Evolutionary conservation across 225 moss, liverwort and hornwort genomes (phyloP).

Genomic region (Lunularia cruciata): DNA sequence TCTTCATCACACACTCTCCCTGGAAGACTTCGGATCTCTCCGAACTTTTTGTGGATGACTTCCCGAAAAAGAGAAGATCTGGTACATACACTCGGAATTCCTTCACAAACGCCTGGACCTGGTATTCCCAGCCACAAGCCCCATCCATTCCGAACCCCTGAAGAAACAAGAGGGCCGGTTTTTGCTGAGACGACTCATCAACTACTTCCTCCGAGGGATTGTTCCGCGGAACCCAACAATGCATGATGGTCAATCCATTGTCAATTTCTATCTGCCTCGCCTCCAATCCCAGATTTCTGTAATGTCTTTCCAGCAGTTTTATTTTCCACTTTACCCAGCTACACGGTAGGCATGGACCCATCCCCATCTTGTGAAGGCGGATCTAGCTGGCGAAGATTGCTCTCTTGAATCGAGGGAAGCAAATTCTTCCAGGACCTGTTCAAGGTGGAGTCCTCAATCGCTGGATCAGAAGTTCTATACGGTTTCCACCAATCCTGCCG

Average conservation of each 20-base stretch:
- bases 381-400: too few relatives aligned
- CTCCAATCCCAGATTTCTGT: constrained; percentile 29
- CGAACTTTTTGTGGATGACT: constrained; percentile 24
- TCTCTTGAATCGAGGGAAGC: too few relatives aligned
- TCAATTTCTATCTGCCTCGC: constrained; percentile 33
- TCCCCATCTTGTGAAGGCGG: constrained; percentile 31
- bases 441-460: too few relatives aligned
- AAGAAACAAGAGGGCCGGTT: constrained; percentile 34
- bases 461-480: too few relatives aligned
- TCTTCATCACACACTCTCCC: constrained; percentile 42
- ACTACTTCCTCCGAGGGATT: background rate
- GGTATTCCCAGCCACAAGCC: constrained; percentile 30
- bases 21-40: constrained; percentile 42
- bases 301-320: constrained; percentile 25
- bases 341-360: constrained; percentile 41
- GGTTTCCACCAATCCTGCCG: too few relatives aligned
- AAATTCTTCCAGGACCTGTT: too few relatives aligned
- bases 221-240: constrained; percentile 38
- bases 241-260: constrained; percentile 35
- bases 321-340: constrained; percentile 41
- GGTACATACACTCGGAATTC: constrained; percentile 37
- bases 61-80: constrained; percentile 50
- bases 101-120: constrained; percentile 30
- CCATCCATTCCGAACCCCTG: constrained; percentile 47
- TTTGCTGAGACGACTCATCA: background rate